Percentiles rank a stretch among this genome's conserved stretches.
Conservation (phyloP, 2,329 filamentous ascomycete species). For the Aspergillus persii region DNA sequence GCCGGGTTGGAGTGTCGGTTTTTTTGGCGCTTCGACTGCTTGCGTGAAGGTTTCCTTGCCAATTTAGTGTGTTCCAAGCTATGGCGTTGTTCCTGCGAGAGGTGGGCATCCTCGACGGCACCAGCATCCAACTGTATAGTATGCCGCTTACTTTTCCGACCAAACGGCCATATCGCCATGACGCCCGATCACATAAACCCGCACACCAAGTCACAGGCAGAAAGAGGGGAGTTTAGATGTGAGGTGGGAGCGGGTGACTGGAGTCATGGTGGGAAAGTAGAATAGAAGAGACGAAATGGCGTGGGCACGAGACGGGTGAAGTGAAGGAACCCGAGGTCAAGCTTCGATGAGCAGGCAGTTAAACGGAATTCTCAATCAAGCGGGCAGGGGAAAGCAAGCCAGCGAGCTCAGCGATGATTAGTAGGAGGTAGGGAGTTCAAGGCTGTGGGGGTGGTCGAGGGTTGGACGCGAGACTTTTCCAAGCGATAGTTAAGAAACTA, state of each 20-base stretch:
- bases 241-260: constrained; percentile 19
- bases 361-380: not conserved
- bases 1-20: constrained; percentile 29
- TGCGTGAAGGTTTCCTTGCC: constrained; percentile 33
- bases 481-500: not conserved
- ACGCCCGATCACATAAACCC: constrained; percentile 20
- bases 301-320: constrained; percentile 11
- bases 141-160: constrained; percentile 68
- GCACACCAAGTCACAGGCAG: constrained; percentile 20
- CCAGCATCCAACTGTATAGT: constrained; percentile 57
- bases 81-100: constrained; percentile 33
- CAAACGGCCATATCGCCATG: constrained; percentile 85
- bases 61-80: constrained; percentile 25
- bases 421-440: not conserved
- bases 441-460: not conserved
- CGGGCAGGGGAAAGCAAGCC: not conserved
- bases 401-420: not conserved
- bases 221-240: constrained; percentile 16
- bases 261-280: constrained; percentile 26
- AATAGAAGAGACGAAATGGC: constrained; percentile 9
- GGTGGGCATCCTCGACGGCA: constrained; percentile 38
- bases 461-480: not conserved
- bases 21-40: constrained; percentile 34
- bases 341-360: not conserved
- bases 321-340: constrained; percentile 1